Evolutionary conservation across 345 rosid genomes (phyloP).

Genomic region (Eucalyptus albens): DNA sequence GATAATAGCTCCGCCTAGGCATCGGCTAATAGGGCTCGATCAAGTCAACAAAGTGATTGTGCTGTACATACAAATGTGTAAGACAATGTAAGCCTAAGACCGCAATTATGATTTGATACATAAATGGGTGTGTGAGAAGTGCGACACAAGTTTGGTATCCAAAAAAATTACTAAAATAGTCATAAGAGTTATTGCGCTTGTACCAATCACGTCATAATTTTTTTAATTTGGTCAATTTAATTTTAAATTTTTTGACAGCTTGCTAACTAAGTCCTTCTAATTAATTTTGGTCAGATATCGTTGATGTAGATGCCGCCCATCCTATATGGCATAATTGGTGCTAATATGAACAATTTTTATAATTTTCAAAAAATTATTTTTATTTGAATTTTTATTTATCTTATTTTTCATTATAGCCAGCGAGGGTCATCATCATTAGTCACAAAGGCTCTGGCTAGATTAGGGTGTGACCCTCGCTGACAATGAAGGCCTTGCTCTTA

Average conservation of each 20-base stretch:
- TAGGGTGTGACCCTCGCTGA: rapidly evolving
- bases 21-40: neutral
- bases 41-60: neutral
- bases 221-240: rapidly evolving
- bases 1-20: neutral
- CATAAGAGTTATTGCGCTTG: neutral
- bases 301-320: rapidly evolving
- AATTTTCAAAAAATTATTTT: too few species aligned
- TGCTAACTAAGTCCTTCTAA: rapidly evolving
- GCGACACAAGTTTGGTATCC: rapidly evolving
- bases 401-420: neutral
- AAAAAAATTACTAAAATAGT: neutral
- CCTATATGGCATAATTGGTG: rapidly evolving
- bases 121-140: neutral
- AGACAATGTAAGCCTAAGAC: neutral
- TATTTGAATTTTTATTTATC: neutral
- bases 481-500: neutral
- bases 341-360: neutral
- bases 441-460: neutral
- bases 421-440: too few species aligned
- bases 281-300: rapidly evolving
- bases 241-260: neutral
- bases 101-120: neutral
- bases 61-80: neutral
- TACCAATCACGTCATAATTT: rapidly evolving